phyloP scores from a whole-genome alignment of 2,329 filamentous ascomycete species.

The Aspergillus sp. region DNA sequence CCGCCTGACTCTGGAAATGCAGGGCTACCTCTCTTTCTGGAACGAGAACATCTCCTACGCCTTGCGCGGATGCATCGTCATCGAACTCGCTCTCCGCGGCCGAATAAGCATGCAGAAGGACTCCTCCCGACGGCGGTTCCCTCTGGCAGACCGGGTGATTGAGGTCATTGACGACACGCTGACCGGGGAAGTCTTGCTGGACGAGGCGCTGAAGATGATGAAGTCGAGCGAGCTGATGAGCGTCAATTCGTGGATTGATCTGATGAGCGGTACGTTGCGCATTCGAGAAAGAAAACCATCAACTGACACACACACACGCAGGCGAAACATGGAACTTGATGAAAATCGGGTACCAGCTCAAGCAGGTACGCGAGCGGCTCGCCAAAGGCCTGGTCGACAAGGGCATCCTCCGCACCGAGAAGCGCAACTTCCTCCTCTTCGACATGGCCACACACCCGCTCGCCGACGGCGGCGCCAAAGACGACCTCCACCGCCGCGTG shows the following conservation, averaged over 20 bases:
- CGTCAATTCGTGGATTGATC: conserved; percentile 95
- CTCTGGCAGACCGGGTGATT: conserved; percentile 83
- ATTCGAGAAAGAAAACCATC: too few relatives aligned
- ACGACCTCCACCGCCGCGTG: conserved; percentile 88
- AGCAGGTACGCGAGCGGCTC: conserved; percentile 94
- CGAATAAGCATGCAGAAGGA: conserved; percentile 99
- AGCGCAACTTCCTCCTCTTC: conserved; percentile 98
- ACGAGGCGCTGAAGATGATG: conserved; percentile 99
- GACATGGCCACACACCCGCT: conserved; percentile 99
- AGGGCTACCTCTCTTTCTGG: conserved; percentile 99
- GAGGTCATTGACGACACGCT: conserved; percentile 95
- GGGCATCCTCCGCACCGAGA: conserved; percentile 94
- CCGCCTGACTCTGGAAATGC: conserved; percentile 18
- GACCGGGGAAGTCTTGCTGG: conserved; percentile 91
- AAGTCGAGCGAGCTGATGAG: conserved; percentile 99
- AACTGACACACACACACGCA: too few relatives aligned
- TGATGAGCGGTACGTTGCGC: conserved; percentile 78
- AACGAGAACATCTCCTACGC: conserved; percentile 99
- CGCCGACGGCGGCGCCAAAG: conserved; percentile 90
- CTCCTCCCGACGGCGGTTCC: conserved; percentile 80
- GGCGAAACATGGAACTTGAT: conserved; percentile 99
- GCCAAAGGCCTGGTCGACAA: conserved; percentile 98
- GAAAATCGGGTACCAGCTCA: conserved; percentile 99
- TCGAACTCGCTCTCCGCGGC: conserved; percentile 91
- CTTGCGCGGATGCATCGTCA: conserved; percentile 92